Percentiles rank a stretch among this genome's conserved stretches.
These are phyloP conservation scores for Arachis hypogaea DNA, from an alignment of 306 rosid genomes.

Conservation along the genomic window DNA sequence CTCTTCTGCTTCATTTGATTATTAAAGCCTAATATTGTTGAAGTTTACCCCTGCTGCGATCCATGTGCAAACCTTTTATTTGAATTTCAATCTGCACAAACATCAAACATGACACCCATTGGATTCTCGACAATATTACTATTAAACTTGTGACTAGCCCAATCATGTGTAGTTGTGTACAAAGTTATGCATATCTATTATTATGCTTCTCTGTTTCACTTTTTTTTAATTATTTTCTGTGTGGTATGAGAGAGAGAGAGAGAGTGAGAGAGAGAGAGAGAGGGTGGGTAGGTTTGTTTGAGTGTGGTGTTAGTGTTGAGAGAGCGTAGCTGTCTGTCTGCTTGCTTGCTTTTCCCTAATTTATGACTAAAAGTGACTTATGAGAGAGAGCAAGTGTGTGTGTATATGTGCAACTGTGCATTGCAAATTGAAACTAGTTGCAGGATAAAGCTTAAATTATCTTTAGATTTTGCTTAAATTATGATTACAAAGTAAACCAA, in stretches of 20 bases:
- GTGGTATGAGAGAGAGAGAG: neutral
- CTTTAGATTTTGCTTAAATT: too few relatives aligned
- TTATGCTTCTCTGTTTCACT: too few relatives aligned
- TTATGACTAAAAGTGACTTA: slow-evolving; percentile 90
- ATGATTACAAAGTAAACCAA: too few relatives aligned
- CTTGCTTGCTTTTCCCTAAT: slow-evolving; percentile 71
- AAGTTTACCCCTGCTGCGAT: slow-evolving; percentile 25
- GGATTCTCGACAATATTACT: slow-evolving; percentile 29
- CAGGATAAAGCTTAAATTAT: neutral
- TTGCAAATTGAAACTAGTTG: neutral
- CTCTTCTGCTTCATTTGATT: slow-evolving; percentile 14
- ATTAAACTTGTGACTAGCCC: slow-evolving; percentile 27
- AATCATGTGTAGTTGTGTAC: too few relatives aligned
- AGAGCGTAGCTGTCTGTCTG: slow-evolving; percentile 45
- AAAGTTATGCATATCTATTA: too few relatives aligned
- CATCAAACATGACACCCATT: slow-evolving; percentile 18
- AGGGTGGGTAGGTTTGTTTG: neutral
- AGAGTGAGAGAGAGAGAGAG: neutral
- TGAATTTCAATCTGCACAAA: slow-evolving; percentile 42
- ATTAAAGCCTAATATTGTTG: slow-evolving; percentile 11
- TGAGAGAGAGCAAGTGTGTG: slow-evolving; percentile 60
- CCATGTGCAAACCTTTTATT: slow-evolving; percentile 48
- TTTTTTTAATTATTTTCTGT: too few relatives aligned
- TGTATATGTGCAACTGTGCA: slow-evolving; percentile 18
- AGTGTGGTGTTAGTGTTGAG: slow-evolving; percentile 14